phyloP scores from a whole-genome alignment of 768 basidiomycete genomes.

The Serendipita sp. region DNA sequence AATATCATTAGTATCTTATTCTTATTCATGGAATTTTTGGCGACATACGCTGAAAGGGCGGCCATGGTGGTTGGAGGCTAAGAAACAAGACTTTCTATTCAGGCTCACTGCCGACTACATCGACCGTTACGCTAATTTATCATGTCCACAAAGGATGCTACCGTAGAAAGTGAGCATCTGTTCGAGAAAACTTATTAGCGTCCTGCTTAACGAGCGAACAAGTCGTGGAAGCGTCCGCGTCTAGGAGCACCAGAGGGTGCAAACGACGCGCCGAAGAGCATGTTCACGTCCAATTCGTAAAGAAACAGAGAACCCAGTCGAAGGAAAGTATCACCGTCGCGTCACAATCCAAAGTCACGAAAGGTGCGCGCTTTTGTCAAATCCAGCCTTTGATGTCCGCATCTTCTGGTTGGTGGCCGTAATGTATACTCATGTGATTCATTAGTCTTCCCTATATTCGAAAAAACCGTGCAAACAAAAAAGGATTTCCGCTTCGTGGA shows the following conservation, averaged over 20 bases:
- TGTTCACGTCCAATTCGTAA: neutral
- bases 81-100: neutral
- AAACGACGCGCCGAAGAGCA: conserved; percentile 4
- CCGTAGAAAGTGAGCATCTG: neutral
- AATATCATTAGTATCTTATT: conserved; percentile 8
- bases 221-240: neutral
- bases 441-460: neutral
- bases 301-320: neutral
- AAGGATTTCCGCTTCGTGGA: neutral
- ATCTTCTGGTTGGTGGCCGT: too few species aligned
- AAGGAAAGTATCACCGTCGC: neutral
- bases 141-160: neutral
- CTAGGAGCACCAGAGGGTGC: neutral
- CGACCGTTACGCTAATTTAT: neutral
- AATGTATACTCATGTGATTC: too few species aligned
- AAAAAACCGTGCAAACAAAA: neutral
- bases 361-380: neutral
- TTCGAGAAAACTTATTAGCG: neutral
- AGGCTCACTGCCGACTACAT: neutral
- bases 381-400: neutral
- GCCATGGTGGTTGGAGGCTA: conserved; percentile 25
- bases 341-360: neutral
- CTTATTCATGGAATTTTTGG: neutral
- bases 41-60: conserved; percentile 61
- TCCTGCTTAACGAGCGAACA: neutral